Evolutionary conservation across 1,284 basidiomycete genomes (phyloP).

Genomic region (Golubevia sp.): DNA sequence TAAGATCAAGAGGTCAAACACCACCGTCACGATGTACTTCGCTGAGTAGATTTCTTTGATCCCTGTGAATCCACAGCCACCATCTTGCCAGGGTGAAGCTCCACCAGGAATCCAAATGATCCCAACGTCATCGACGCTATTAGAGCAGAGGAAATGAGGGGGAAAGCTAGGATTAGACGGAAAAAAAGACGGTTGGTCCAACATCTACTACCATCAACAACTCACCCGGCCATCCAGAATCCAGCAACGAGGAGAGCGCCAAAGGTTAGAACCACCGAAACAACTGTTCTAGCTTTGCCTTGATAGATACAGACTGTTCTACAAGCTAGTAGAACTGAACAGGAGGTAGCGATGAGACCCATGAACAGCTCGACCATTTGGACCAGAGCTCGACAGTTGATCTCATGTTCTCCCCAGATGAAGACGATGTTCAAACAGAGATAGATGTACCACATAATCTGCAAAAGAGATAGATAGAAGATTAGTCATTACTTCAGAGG

Average conservation of each 20-base stretch:
- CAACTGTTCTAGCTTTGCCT: constrained; percentile 1
- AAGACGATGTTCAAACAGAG: constrained; percentile 2
- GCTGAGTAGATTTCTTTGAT: constrained; percentile 8
- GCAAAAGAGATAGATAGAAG: not conserved
- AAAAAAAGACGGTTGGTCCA: too few relatives aligned
- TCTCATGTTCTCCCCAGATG: constrained; percentile 1
- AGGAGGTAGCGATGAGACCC: constrained; percentile 9
- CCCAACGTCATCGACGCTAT: constrained; percentile 4
- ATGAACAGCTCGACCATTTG: constrained; percentile 11
- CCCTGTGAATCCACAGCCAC: constrained; percentile 5
- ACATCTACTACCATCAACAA: too few relatives aligned
- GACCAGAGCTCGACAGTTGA: constrained; percentile 9
- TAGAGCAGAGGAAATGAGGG: not conserved
- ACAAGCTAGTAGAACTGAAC: constrained; percentile 10
- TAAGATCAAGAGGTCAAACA: constrained; percentile 18
- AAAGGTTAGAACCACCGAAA: constrained; percentile 1
- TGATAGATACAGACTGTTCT: constrained; percentile 17
- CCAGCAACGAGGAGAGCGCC: constrained; percentile 1
- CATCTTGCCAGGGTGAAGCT: constrained; percentile 6
- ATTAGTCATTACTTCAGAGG: not conserved
- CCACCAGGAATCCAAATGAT: constrained; percentile 5
- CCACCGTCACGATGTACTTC: constrained; percentile 14
- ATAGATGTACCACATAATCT: constrained; percentile 4
- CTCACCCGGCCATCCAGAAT: constrained; percentile 7
- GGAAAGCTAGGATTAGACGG: not conserved